Conservation (phyloP, 495 filamentous ascomycete species). For the Penicillium simplicissimum region DNA sequence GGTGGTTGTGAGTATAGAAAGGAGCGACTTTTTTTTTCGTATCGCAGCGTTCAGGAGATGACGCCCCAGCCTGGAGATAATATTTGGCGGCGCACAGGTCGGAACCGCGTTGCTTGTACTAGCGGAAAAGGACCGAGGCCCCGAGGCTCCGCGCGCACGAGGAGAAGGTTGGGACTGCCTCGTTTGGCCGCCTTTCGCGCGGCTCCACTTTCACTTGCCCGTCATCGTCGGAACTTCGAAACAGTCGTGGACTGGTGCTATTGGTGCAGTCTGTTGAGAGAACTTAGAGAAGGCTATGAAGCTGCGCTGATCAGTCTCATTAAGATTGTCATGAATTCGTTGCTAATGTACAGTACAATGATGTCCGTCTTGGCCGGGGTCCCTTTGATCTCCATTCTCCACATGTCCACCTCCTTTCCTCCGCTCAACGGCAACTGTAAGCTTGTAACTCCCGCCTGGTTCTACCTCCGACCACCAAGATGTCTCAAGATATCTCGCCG, state of each 20-base stretch:
- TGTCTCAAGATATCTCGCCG: too few relatives aligned
- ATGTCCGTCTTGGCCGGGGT: neutral
- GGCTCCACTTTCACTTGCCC: slow-evolving; percentile 2
- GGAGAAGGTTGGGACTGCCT: slow-evolving; percentile 19
- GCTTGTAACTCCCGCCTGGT: neutral
- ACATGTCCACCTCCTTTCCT: neutral
- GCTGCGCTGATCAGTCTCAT: neutral
- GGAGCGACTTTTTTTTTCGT: slow-evolving; percentile 11
- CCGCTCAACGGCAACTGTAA: neutral
- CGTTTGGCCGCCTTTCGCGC: slow-evolving; percentile 13
- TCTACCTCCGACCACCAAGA: neutral
- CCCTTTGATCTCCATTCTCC: neutral
- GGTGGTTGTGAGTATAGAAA: slow-evolving; percentile 7
- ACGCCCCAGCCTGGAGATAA: neutral
- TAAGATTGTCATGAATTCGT: neutral
- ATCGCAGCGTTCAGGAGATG: slow-evolving; percentile 1
- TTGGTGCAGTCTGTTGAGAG: neutral
- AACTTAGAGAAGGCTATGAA: neutral
- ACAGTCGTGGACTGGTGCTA: neutral
- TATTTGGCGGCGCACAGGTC: neutral
- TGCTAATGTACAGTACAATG: neutral
- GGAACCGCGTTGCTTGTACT: slow-evolving; percentile 10
- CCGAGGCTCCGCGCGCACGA: slow-evolving; percentile 14
- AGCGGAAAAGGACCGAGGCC: slow-evolving; percentile 27
- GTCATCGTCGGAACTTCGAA: too few relatives aligned